phyloP scores from a whole-genome alignment of 345 rosid genomes.

The Abelmoschus esculentus region DNA sequence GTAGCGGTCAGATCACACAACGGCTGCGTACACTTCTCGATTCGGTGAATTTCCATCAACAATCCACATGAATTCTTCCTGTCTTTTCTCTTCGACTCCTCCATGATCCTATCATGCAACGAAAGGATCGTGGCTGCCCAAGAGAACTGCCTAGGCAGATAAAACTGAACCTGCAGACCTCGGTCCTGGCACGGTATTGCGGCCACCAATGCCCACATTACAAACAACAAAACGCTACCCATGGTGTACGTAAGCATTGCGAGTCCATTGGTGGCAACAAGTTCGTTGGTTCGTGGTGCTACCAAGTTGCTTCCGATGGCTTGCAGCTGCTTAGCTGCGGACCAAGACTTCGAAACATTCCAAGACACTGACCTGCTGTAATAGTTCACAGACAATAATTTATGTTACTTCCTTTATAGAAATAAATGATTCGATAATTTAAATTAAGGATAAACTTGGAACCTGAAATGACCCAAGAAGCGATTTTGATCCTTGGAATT shows the following conservation, averaged over 20 bases:
- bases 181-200: conserved; percentile 97
- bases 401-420: neutral
- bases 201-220: conserved; percentile 92
- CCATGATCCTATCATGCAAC: conserved; percentile 66
- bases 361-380: conserved; percentile 69
- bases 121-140: conserved; percentile 64
- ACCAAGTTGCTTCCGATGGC: conserved; percentile 57
- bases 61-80: conserved; percentile 70
- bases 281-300: conserved; percentile 53
- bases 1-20: conserved; percentile 69
- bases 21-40: conserved; percentile 51
- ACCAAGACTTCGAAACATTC: conserved; percentile 97
- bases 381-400: neutral
- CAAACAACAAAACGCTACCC: conserved; percentile 61
- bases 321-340: conserved; percentile 84
- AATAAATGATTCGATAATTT: neutral
- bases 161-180: conserved; percentile 70
- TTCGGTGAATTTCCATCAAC: conserved; percentile 72
- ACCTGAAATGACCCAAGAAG: conserved; percentile 34
- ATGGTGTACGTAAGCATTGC: conserved; percentile 63
- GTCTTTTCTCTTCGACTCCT: conserved; percentile 72
- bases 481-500: conserved; percentile 32
- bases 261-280: conserved; percentile 51
- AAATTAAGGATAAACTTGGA: neutral
- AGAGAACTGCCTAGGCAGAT: conserved; percentile 55